A percentile compares a stretch with the other conserved stretches of the same genome.
Evolutionary conservation across 2,329 filamentous ascomycete genomes (phyloP).

Genomic region (Pseudogymnoascus sp.): DNA sequence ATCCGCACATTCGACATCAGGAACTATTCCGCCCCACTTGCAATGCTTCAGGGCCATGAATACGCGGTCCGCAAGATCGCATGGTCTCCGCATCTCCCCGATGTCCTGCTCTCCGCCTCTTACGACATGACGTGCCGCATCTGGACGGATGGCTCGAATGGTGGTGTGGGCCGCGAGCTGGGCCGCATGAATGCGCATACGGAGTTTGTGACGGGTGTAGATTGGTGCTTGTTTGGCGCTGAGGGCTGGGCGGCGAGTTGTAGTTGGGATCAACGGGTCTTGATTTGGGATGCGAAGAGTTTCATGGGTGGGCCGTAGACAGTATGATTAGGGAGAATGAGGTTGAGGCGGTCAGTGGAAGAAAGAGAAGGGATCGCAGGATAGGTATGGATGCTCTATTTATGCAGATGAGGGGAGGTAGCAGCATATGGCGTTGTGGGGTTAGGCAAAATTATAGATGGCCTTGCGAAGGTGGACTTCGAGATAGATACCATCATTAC

Average conservation of each 20-base stretch:
- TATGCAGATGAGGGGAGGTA: background rate
- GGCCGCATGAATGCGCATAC: conserved; percentile 85
- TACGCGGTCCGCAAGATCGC: conserved; percentile 81
- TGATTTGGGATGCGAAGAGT: conserved; percentile 83
- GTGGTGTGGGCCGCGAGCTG: conserved; percentile 34
- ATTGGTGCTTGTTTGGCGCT: conserved; percentile 95
- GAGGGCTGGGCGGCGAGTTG: conserved; percentile 94
- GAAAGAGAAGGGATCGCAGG: background rate
- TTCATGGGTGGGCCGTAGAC: conserved; percentile 40
- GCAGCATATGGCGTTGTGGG: conserved; percentile 3
- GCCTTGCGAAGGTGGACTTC: background rate
- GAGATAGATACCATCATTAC: background rate
- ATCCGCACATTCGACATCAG: conserved; percentile 89
- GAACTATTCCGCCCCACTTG: conserved; percentile 61
- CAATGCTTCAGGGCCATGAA: conserved; percentile 74
- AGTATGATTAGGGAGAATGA: background rate
- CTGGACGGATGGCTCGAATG: conserved; percentile 69
- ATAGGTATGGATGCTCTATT: background rate
- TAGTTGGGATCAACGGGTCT: conserved; percentile 86
- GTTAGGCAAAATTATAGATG: conserved; percentile 3
- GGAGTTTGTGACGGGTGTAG: conserved; percentile 91
- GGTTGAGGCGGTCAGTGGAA: background rate
- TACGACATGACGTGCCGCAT: conserved; percentile 98
- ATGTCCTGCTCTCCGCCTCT: conserved; percentile 79
- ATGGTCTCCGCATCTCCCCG: conserved; percentile 91